Base-by-base conservation (phyloP, 2,329 filamentous ascomycete species). In the Paecilomyces dactylethromorphus region DNA sequence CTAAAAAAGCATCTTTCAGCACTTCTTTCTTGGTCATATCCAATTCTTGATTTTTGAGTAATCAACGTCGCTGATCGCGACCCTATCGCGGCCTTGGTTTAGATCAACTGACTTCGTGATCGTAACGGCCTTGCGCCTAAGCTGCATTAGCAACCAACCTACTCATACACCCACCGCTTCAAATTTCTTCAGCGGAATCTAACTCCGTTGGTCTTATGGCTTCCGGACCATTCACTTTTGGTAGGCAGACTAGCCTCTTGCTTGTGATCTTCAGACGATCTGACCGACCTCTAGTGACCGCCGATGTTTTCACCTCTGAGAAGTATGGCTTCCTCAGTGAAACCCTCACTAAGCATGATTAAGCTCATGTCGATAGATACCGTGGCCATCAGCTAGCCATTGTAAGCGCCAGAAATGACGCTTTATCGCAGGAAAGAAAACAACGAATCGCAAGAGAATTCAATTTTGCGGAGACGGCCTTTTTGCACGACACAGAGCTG, bases 401-500 rank as follows among this genome's bases (percentile, higher is more conserved):
- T 24, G 80, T 87, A 60, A 75, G 78, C 54, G 74, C 87, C 60
- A 82, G 67, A 18, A 71, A 71, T 8, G 64, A 71, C n/a, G 65
- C 66, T 13, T 73, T 86, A 22, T 76, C 77, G 1, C 80, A 83
- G 64, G 68, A 74, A 1, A 78, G 81, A 66, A 87, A 87, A 67
- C 83, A 85, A 66, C 67, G 72, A 61, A 81, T 87, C 60, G 84
- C 85, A 51, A 75, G 78, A 58, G 85, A 88, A 71, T 87, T 87
- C 75, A 85, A 85, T 71, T 81, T 85, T 65, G 85, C 82, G 55
- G 84, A 87, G 70, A 87, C 84, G 0, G 82, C 86, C 53, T 87
- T 87, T 66, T 71, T 87, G 33, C 82, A 87, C 71, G 78, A 81
- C 53, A 60, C 67, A 8, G 56, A 62, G 29, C 59, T 63, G 12